These are phyloP conservation scores for Polytrichum commune DNA, from an alignment of 225 moss, liverwort and hornwort species.

Conservation along the genomic window DNA sequence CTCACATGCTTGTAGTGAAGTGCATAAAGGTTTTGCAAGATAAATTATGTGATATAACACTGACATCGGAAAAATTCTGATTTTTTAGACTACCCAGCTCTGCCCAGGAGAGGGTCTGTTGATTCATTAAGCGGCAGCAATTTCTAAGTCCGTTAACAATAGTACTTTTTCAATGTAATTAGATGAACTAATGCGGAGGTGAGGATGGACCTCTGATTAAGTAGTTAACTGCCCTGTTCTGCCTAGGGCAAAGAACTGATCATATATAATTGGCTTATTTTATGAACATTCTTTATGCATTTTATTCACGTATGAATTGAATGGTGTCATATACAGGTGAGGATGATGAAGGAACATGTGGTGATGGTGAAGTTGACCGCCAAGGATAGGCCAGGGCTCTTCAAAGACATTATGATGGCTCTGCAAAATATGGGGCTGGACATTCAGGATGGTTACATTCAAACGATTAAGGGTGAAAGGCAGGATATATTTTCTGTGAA, in stretches of 20 bases:
- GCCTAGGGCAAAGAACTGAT: background rate
- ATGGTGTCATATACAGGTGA: slow-evolving; percentile 18
- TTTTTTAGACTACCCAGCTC: too few relatives aligned
- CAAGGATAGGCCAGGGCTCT: slow-evolving; percentile 41
- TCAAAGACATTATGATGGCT: slow-evolving; percentile 26
- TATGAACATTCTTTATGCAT: background rate
- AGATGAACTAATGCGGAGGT: background rate
- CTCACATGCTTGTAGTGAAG: too few relatives aligned
- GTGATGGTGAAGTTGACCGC: slow-evolving; percentile 42
- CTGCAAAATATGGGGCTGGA: slow-evolving; percentile 29
- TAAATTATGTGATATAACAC: too few relatives aligned
- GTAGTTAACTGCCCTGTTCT: too few relatives aligned
- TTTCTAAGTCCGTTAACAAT: too few relatives aligned
- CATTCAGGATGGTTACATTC: slow-evolving; percentile 39
- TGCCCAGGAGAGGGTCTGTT: too few relatives aligned
- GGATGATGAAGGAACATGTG: slow-evolving; percentile 45
- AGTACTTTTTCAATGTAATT: background rate
- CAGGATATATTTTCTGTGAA: slow-evolving; percentile 44
- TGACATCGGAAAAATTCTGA: too few relatives aligned
- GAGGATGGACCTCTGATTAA: background rate
- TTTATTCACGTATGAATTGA: background rate
- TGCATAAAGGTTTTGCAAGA: too few relatives aligned
- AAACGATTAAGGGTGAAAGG: slow-evolving; percentile 34
- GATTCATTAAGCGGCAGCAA: too few relatives aligned
- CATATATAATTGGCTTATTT: background rate